These are phyloP conservation scores for Yarrowia sp. DNA, from an alignment of 805 yeast species.

Conservation along the genomic window DNA sequence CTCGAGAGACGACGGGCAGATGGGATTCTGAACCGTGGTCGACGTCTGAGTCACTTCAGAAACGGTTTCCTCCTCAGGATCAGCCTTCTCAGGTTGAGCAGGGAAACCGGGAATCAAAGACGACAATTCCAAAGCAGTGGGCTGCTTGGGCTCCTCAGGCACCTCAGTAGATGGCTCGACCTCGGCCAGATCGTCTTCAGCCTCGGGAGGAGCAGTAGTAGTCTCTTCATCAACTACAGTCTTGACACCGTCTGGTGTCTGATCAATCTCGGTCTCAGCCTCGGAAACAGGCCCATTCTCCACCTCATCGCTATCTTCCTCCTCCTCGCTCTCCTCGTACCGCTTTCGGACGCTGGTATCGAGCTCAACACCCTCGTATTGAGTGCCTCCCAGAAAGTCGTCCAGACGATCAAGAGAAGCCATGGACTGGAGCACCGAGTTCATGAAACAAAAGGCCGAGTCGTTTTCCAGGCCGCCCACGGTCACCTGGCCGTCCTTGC, in stretches of 20 bases:
- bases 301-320: conserved; percentile 37
- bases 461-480: conserved; percentile 88
- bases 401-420: conserved; percentile 73
- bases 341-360: conserved; percentile 38
- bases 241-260: background rate
- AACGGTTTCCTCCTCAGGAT: conserved; percentile 10
- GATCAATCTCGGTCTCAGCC: conserved; percentile 19
- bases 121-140: conserved; percentile 19
- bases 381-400: conserved; percentile 57
- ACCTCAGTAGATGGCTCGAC: background rate
- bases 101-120: conserved; percentile 33
- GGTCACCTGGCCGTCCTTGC: conserved; percentile 45
- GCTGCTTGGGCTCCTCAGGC: conserved; percentile 5
- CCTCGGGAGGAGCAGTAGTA: background rate
- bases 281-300: conserved; percentile 15
- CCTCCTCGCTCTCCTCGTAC: conserved; percentile 42
- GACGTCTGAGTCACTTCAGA: background rate
- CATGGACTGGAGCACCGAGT: conserved; percentile 81
- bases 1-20: conserved; percentile 16
- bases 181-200: conserved; percentile 5
- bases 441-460: conserved; percentile 95
- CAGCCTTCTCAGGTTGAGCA: conserved; percentile 34
- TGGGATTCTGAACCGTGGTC: conserved; percentile 19
- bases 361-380: conserved; percentile 40
- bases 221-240: too few relatives aligned